Evolutionary conservation across 495 filamentous ascomycete species (phyloP).

Genomic region (Aspergillus avenaceus): DNA sequence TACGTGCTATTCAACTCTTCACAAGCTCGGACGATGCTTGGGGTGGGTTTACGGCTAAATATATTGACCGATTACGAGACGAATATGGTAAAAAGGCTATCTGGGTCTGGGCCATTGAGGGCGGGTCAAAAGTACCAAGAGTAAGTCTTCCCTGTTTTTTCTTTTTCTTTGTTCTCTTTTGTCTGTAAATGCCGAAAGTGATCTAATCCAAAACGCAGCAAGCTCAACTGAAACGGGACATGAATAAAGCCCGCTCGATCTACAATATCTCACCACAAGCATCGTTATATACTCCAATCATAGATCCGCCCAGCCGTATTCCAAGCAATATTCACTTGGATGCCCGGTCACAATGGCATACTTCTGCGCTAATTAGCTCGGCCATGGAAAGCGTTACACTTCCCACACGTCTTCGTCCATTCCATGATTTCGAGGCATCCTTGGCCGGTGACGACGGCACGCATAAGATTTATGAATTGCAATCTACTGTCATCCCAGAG

Average conservation of each 20-base stretch:
- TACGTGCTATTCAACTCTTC: conserved; percentile 85
- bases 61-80: conserved; percentile 77
- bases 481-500: conserved; percentile 43
- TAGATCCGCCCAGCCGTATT: conserved; percentile 52
- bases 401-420: conserved; percentile 64
- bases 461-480: conserved; percentile 74
- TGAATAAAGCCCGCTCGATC: conserved; percentile 68
- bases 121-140: conserved; percentile 51
- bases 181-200: not conserved
- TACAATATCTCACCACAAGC: conserved; percentile 63
- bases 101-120: conserved; percentile 82
- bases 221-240: conserved; percentile 51
- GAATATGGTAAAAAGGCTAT: conserved; percentile 84
- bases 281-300: conserved; percentile 76
- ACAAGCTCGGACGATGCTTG: conserved; percentile 82
- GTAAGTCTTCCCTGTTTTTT: conserved; percentile 38
- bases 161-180: conserved; percentile 4
- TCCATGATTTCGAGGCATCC: conserved; percentile 60
- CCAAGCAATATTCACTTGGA: conserved; percentile 63
- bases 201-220: conserved; percentile 20
- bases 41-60: conserved; percentile 80
- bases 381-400: conserved; percentile 79
- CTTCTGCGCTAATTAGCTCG: conserved; percentile 68
- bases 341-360: conserved; percentile 70
- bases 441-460: conserved; percentile 70